These are phyloP conservation scores for Tuber brumale DNA, from an alignment of 495 filamentous ascomycete genomes.

Conservation along the genomic window DNA sequence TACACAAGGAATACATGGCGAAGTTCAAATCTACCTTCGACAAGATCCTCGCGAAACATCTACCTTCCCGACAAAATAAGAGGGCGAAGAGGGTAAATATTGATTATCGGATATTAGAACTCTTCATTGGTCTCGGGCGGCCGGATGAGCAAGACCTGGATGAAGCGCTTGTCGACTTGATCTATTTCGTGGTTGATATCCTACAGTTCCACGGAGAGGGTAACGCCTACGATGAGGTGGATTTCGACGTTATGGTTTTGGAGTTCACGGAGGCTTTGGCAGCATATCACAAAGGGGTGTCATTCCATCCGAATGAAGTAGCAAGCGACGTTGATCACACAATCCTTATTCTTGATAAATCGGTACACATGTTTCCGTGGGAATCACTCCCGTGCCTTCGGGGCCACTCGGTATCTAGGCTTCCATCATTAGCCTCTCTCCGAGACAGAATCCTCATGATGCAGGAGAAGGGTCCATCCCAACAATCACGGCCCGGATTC, in stretches of 20 bases:
- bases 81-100: constrained; percentile 52
- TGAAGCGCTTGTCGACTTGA: constrained; percentile 71
- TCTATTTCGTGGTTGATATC: constrained; percentile 95
- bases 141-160: constrained; percentile 67
- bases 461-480: constrained; percentile 38
- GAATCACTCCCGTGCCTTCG: constrained; percentile 85
- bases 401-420: constrained; percentile 68
- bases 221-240: constrained; percentile 96
- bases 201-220: constrained; percentile 92
- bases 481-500: constrained; percentile 46
- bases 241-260: constrained; percentile 83
- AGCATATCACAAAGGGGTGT: constrained; percentile 61
- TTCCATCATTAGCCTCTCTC: constrained; percentile 76
- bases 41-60: constrained; percentile 72
- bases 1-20: constrained; percentile 56
- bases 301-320: constrained; percentile 32
- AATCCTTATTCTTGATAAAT: constrained; percentile 86
- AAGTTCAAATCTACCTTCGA: constrained; percentile 72
- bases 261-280: constrained; percentile 74
- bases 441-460: constrained; percentile 59
- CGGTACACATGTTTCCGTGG: constrained; percentile 87
- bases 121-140: constrained; percentile 80
- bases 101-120: constrained; percentile 69
- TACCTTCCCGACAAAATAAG: constrained; percentile 74
- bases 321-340: constrained; percentile 58